Evolutionary conservation across 73 alveolate species (phyloP), one percentile per base, ranked within the genome.

Genomic region (Diophrys sp.): DNA sequence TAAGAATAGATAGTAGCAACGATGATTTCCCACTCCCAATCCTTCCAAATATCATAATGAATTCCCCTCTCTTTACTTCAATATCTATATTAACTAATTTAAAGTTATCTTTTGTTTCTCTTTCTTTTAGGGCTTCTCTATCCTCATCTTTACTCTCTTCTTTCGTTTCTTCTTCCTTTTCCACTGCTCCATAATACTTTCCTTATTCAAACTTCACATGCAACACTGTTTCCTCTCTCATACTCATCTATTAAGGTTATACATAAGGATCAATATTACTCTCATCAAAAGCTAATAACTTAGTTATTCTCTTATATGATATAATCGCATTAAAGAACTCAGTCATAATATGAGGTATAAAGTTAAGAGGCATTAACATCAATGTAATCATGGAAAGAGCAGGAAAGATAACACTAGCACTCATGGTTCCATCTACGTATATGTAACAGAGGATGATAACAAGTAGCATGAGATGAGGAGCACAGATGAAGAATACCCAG

Each of bases 11-110:
- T 14, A 68, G 55, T 25, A 68, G 29, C 8, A 68, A 5, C 34
- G 75, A 25, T 1, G 75, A 68, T 31, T 68, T 68, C 26, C 75
- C 75, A 25, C 56, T 11, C 0, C 99, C 99, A 2, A 94, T 96
- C 77, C 82, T n/a, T 73, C 99, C 99, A 23, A 97, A 83, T 30
- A 97, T 87, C 55, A 91, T 94, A 27, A 92, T 84, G 70, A 90
- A 88, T 80, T 95, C 98, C 31, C 97, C 97, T 68, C 88, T 85
- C 70, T 92, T 78, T 23, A 97, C 91, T 8, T 78, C 74, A 0
- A 96, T 80, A 79, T 91, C 88, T 5, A 93, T 74, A 55, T 87
- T 77, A 72, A 83, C 86, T 44, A 44, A 44, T 11, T 18, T 44
- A 18, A 44, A 44, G 5, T 11, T 18, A 11, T 44, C 62, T 44